Evolutionary conservation across 164 flowering plant genomes (phyloP), one percentile per base, ranked within the genome.

Genomic region (Cinnamomum micranthum): DNA sequence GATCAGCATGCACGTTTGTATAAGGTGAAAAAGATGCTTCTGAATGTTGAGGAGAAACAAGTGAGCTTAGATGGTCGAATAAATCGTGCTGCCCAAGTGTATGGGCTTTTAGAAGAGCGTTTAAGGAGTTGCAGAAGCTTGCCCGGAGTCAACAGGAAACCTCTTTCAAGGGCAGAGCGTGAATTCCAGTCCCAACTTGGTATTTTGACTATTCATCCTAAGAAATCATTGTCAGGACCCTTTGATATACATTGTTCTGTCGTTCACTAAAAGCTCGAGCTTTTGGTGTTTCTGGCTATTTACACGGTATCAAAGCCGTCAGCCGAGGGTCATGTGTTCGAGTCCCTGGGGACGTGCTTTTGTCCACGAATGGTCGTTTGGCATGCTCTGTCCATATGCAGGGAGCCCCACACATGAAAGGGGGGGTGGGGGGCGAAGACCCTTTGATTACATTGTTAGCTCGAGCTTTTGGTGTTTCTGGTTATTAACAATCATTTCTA

Each of bases 181-280:
- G 87, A 91, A 65, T 95, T 95, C 79, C 93, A 93, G 81, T 72
- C 88, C 23, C 91, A 89, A 76, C 87, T 95, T n/a, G 97, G 98
- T 95, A 90, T 75, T 68, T 23, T 68, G 3, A 28, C 47, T 25
- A 31, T 67, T 27, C 27, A 6, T 22, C 14, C 22, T 20, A 19
- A 6, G 14, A 6, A 64, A 22, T 24, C 28, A 64, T 14, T 55
- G n/a, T 15, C 3, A 17, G 7, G 17, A 55, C n/a, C 60, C 6
- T 15, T 55, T 4, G 17, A 55, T 15, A 15, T 3, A 55, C 0
- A 55, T 55, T 15, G 4, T 15, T 15, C 1, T 14, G 60, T 20
- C 2, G 5, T 55, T 55, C 60, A 2, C 60, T 15, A 55, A 55
- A 15, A 55, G n/a, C n/a, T 55, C n/a, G 60, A 55, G 60, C 17